Percentiles rank a stretch among this genome's conserved stretches.
phyloP scores from a whole-genome alignment of 148 eudicot genomes.

The Spergularia marina region DNA sequence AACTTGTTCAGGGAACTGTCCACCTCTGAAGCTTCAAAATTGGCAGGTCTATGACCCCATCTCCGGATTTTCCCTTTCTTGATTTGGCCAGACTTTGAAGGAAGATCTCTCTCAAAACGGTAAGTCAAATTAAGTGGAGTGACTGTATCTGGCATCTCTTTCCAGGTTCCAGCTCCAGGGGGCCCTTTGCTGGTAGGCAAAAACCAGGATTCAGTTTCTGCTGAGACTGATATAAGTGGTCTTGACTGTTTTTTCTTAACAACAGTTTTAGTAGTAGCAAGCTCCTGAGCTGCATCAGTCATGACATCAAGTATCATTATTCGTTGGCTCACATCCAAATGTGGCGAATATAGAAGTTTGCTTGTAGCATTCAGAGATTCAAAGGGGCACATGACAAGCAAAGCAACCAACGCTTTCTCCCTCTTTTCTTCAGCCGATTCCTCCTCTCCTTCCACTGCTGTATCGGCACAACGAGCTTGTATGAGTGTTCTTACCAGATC shows the following conservation, averaged over 20 bases:
- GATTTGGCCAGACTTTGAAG: slow-evolving; percentile 45
- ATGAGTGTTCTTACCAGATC: slow-evolving; percentile 73
- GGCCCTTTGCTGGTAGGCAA: slow-evolving; percentile 70
- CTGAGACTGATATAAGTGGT: slow-evolving; percentile 52
- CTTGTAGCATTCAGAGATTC: slow-evolving; percentile 65
- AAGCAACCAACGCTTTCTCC: slow-evolving; percentile 71
- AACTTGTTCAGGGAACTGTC: slow-evolving; percentile 71
- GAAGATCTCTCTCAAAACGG: slow-evolving; percentile 83
- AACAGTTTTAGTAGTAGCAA: slow-evolving; percentile 53
- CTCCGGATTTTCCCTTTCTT: slow-evolving; percentile 74
- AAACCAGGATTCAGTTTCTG: slow-evolving; percentile 82
- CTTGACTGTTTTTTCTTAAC: slow-evolving; percentile 38
- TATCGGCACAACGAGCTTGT: slow-evolving; percentile 78
- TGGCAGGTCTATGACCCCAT: slow-evolving; percentile 47
- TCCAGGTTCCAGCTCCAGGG: slow-evolving; percentile 82
- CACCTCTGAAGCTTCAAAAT: slow-evolving; percentile 35
- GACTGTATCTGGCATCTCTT: slow-evolving; percentile 53
- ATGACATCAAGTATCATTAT: slow-evolving; percentile 86
- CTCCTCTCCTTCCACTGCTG: slow-evolving; percentile 78
- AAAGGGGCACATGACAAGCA: slow-evolving; percentile 71
- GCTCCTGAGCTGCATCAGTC: slow-evolving; percentile 90
- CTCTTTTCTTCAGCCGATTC: slow-evolving; percentile 88
- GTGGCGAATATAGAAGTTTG: slow-evolving; percentile 80
- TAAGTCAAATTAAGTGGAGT: slow-evolving; percentile 71
- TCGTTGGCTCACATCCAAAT: slow-evolving; percentile 80